Conservation (phyloP, 78 protist genomes). For the Speleostelium caveatum region DNA sequence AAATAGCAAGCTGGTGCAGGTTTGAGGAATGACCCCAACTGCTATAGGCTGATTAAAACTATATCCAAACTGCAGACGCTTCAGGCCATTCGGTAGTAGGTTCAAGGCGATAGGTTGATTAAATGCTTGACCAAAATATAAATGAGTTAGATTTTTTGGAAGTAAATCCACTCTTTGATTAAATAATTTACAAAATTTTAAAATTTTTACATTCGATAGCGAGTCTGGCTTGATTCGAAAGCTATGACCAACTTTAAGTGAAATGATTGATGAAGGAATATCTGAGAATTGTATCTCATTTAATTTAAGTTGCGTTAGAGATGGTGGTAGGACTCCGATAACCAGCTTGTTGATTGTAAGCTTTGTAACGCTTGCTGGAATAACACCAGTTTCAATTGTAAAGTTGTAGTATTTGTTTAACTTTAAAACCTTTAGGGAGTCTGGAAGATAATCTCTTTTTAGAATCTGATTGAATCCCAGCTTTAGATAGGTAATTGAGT, state of each 20-base stretch:
- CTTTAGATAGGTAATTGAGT: too few species aligned
- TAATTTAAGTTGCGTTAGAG: neutral
- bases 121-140: too few species aligned
- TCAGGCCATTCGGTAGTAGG: neutral
- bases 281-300: too few species aligned
- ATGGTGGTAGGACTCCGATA: neutral
- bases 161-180: neutral
- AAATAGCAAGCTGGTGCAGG: neutral
- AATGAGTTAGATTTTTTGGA: neutral
- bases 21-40: neutral
- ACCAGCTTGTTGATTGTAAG: neutral
- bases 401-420: too few species aligned
- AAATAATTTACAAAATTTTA: slow-evolving; percentile 3
- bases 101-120: too few species aligned
- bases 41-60: neutral
- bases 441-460: too few species aligned
- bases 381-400: neutral
- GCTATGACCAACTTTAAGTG: too few species aligned
- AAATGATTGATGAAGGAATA: too few species aligned
- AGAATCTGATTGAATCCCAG: too few species aligned
- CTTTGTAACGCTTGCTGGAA: neutral
- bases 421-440: too few species aligned
- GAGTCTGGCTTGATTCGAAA: too few species aligned
- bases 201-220: too few species aligned
- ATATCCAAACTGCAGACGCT: neutral